phyloP scores from a whole-genome alignment of 768 basidiomycete genomes.

The Kwoniella heveanensis region DNA sequence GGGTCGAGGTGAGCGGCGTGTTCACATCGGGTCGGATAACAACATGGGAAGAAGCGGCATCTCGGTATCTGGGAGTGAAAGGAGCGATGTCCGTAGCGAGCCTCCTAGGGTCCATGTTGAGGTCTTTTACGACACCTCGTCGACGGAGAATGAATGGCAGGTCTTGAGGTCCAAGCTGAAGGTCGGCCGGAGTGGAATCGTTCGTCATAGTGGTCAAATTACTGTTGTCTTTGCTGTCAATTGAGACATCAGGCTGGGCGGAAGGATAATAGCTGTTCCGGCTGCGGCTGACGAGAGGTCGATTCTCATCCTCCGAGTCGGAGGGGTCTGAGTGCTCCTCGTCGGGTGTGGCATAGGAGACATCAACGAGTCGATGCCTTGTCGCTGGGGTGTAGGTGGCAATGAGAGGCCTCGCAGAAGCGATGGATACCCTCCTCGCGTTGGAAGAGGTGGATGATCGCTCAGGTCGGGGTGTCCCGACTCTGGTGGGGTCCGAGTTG shows the following conservation, averaged over 20 bases:
- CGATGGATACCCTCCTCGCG: conserved; percentile 8
- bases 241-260: background rate
- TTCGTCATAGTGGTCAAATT: conserved; percentile 8
- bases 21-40: background rate
- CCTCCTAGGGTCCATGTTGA: background rate
- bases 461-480: conserved; percentile 13
- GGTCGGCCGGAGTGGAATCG: conserved; percentile 25
- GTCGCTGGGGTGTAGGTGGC: conserved; percentile 6
- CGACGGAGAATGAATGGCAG: conserved; percentile 5
- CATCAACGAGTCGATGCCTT: background rate
- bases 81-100: background rate
- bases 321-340: conserved; percentile 6
- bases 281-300: conserved; percentile 11
- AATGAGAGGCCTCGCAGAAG: conserved; percentile 10
- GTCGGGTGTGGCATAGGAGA: background rate
- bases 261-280: background rate
- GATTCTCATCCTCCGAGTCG: conserved; percentile 4
- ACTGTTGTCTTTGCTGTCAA: conserved; percentile 9
- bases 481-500: background rate
- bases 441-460: conserved; percentile 3
- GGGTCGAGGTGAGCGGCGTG: background rate
- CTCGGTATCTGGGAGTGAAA: background rate
- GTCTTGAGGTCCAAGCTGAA: conserved; percentile 5
- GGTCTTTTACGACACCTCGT: background rate
- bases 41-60: background rate